phyloP scores from a whole-genome alignment of 129 eudicot species.

The Tagetes erecta region DNA sequence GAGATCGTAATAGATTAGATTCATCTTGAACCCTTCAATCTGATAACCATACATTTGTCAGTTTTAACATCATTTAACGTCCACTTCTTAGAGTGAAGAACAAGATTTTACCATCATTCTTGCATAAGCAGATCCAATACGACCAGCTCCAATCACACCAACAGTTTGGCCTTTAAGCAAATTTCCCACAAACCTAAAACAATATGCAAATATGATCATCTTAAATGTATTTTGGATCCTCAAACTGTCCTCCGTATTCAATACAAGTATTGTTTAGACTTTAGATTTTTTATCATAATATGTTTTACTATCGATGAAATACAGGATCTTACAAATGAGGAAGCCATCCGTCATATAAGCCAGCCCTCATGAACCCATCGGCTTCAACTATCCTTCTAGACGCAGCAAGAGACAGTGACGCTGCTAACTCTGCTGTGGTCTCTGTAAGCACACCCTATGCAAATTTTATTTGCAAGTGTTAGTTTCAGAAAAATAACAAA shows the following conservation, averaged over 20 bases:
- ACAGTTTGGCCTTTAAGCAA: conserved; percentile 98
- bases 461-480: background rate
- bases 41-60: conserved; percentile 30
- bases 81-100: background rate
- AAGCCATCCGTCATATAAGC: conserved; percentile 99
- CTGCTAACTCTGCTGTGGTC: conserved; percentile 99
- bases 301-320: background rate
- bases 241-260: background rate
- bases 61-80: background rate
- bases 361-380: conserved; percentile 99
- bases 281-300: conserved; percentile 2
- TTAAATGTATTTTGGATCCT: background rate
- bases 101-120: conserved; percentile 87
- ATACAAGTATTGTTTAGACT: background rate
- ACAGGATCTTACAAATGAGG: conserved; percentile 74
- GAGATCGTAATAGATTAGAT: conserved; percentile 87
- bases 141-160: conserved; percentile 99
- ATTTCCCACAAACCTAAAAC: conserved; percentile 86
- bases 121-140: conserved; percentile 99
- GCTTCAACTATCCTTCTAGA: conserved; percentile 97
- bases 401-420: conserved; percentile 92
- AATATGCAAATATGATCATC: background rate
- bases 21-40: conserved; percentile 99
- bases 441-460: conserved; percentile 92
- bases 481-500: background rate